Evolutionary conservation across 306 rosid species (phyloP).

Genomic region (Crotalaria pallida): DNA sequence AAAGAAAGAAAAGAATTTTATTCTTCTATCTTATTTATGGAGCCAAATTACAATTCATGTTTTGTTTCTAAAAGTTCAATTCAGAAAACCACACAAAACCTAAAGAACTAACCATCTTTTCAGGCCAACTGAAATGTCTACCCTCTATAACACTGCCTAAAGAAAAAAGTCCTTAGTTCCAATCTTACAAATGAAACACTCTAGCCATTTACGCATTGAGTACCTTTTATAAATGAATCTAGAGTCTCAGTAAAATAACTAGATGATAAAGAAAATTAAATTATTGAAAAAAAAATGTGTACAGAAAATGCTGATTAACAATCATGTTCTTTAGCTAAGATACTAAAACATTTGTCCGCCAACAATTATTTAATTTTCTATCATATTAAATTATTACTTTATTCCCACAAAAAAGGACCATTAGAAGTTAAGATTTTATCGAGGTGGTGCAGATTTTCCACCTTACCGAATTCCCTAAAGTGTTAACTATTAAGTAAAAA

Average conservation of each 20-base stretch:
- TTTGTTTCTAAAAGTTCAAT: background rate
- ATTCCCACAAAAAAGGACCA: too few relatives aligned
- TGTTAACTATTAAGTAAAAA: background rate
- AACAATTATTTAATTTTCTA: background rate
- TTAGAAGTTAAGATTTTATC: too few relatives aligned
- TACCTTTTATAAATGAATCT: background rate
- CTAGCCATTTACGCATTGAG: background rate
- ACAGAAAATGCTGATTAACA: background rate
- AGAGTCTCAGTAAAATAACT: background rate
- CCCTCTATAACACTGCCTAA: background rate
- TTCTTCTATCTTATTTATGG: background rate
- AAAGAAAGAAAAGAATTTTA: background rate
- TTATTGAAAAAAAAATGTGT: background rate
- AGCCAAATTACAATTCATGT: background rate
- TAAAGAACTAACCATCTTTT: background rate
- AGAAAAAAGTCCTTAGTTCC: background rate
- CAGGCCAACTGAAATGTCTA: background rate
- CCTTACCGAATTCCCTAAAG: background rate
- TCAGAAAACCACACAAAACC: background rate
- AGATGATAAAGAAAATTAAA: background rate
- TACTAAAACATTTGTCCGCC: background rate
- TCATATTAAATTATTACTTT: too few relatives aligned
- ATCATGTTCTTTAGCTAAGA: background rate
- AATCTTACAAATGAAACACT: background rate
- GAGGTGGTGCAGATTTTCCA: background rate